phyloP scores from a whole-genome alignment of 306 rosid genomes.

The Vachellia pachyceras region DNA sequence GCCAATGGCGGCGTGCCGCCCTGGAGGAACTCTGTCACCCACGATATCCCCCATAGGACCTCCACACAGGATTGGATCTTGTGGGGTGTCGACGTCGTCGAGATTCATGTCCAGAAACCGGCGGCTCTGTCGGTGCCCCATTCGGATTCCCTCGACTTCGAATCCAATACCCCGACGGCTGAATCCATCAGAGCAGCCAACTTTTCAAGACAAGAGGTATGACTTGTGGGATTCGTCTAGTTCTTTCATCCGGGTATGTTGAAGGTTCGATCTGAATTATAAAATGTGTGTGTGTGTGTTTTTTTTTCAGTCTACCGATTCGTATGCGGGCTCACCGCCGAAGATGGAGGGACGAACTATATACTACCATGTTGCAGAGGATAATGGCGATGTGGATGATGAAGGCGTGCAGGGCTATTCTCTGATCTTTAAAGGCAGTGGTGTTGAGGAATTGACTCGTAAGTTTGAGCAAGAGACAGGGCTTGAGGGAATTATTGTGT shows the following conservation, averaged over 20 bases:
- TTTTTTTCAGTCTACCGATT: conserved; percentile 61
- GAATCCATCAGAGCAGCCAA: conserved; percentile 43
- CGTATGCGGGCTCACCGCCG: conserved; percentile 50
- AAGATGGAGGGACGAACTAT: conserved; percentile 78
- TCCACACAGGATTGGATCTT: conserved; percentile 87
- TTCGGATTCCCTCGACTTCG: conserved; percentile 72
- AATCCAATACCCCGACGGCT: conserved; percentile 47
- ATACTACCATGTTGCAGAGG: conserved; percentile 85
- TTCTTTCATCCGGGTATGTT: background rate
- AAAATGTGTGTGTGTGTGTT: background rate
- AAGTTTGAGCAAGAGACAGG: conserved; percentile 87
- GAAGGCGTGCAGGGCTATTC: conserved; percentile 60
- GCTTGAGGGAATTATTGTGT: conserved; percentile 71
- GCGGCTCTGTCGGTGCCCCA: conserved; percentile 53
- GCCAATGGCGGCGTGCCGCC: conserved; percentile 92
- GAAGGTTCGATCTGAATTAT: background rate
- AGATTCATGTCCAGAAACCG: conserved; percentile 55
- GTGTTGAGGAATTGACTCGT: conserved; percentile 74
- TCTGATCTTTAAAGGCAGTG: conserved; percentile 74
- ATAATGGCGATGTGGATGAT: conserved; percentile 76
- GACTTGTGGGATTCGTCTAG: background rate
- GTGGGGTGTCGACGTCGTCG: conserved; percentile 80
- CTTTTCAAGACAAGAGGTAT: conserved; percentile 56
- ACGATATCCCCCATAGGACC: conserved; percentile 82
- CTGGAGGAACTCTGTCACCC: conserved; percentile 91